phyloP scores from a whole-genome alignment of 768 basidiomycete genomes.

The Boletus edulis region DNA sequence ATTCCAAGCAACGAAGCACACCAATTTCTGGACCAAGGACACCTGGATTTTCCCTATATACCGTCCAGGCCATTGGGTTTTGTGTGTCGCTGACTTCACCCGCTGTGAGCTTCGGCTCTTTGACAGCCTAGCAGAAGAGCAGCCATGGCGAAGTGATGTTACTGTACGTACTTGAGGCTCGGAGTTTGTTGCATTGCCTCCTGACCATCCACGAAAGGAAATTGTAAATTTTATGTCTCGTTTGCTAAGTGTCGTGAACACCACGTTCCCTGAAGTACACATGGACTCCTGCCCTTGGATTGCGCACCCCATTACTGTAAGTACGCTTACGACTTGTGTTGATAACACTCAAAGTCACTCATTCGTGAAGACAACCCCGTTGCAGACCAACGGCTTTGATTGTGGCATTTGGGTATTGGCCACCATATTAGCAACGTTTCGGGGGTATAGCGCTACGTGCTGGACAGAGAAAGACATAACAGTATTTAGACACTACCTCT shows the following conservation, averaged over 20 bases:
- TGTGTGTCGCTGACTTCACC: conserved; percentile 18
- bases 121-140: conserved; percentile 7
- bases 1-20: background rate
- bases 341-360: too few relatives aligned
- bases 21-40: conserved; percentile 30
- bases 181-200: background rate
- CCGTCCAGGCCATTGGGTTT: conserved; percentile 33
- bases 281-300: conserved; percentile 4
- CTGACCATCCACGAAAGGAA: background rate
- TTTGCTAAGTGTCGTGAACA: background rate
- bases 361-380: background rate
- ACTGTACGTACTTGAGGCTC: background rate
- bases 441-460: background rate
- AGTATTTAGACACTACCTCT: too few relatives aligned
- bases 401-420: conserved; percentile 1
- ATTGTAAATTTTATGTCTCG: conserved; percentile 2
- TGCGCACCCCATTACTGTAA: background rate
- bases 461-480: too few relatives aligned
- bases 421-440: background rate
- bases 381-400: background rate
- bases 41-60: conserved; percentile 41
- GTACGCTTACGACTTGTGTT: background rate
- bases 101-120: conserved; percentile 9
- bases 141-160: conserved; percentile 1
- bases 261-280: background rate